Conservation (phyloP, 73 alveolate genomes). For the Durusdinium trenchii region DNA sequence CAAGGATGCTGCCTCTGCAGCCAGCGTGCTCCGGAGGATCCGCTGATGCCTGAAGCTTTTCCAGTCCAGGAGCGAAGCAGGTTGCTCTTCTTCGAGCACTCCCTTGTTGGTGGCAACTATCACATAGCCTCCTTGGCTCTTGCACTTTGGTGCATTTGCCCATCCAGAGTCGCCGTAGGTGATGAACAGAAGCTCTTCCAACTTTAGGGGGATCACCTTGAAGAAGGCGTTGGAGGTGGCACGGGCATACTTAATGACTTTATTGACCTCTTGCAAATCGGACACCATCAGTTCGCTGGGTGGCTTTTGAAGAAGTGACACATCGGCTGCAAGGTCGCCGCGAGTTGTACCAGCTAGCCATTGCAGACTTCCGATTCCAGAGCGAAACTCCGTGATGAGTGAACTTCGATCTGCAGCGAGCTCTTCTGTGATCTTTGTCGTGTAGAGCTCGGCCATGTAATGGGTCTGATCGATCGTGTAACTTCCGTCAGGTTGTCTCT, state of each 20-base stretch:
- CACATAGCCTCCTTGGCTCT: neutral
- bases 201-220: neutral
- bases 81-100: neutral
- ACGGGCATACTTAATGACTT: neutral
- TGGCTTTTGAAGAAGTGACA: neutral
- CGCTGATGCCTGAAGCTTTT: neutral
- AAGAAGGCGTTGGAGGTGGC: neutral
- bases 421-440: neutral
- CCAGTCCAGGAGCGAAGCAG: constrained; percentile 40
- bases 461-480: neutral
- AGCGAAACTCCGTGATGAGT: neutral
- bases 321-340: constrained; percentile 8
- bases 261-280: neutral
- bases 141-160: neutral
- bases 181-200: neutral
- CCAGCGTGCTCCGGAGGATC: neutral
- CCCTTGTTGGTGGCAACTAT: neutral
- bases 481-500: neutral
- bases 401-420: neutral
- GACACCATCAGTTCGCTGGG: neutral
- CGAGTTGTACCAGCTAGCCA: neutral
- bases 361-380: neutral
- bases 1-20: constrained; percentile 34
- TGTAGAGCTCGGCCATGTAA: neutral
- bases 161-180: constrained; percentile 39